Base-by-base conservation (phyloP, 768 basidiomycete genomes). In the Russula griseocarnosa region DNA sequence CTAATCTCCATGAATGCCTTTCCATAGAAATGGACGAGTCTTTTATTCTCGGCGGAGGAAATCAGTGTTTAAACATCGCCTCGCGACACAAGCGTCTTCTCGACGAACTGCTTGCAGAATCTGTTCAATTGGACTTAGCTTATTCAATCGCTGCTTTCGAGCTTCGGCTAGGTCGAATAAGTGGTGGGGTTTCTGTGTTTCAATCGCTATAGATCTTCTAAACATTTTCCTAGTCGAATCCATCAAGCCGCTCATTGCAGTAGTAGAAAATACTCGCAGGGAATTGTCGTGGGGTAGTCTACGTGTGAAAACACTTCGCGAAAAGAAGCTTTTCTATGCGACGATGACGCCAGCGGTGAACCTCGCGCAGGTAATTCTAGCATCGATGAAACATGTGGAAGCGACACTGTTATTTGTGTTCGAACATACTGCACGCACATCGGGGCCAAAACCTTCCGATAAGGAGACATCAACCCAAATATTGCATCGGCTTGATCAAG, bases 111-210 rank as follows among this genome's bases (percentile, higher is more conserved):
- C 66, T 80, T 16, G 67, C 69, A 36, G 72, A 70, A 26, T 78
- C 79, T 18, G 71, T 78, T 38, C 72, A 73, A 30, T 70, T 82
- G 42, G 77, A 80, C 61, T 68, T 74, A 46, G 70, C 73, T 24
- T 81, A 81, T 65, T 76, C 76, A 3, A 79, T 79, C 63, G 79
- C 81, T 13, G 73, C 76, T 3, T 80, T 82, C 55, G 81, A 82
- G 57, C 70, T 80, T 34, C 75, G 79, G 7, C 63, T 81, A 8
- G 79, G 80, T 26, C 75, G 79, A 24, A 69, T 82, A 38, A 75
- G 75, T 53, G 74, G 81, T 81, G 66, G 16, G 63, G 74, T 58
- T 22, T 40, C 18, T 58, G 16, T 55, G 6, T 20, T 22, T 34
- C 5, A 42, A 18, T 18, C 30, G 18, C n/a, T 51, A 5, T 20